Conservation (phyloP, 495 filamentous ascomycete species). For the Zalerion maritima region DNA sequence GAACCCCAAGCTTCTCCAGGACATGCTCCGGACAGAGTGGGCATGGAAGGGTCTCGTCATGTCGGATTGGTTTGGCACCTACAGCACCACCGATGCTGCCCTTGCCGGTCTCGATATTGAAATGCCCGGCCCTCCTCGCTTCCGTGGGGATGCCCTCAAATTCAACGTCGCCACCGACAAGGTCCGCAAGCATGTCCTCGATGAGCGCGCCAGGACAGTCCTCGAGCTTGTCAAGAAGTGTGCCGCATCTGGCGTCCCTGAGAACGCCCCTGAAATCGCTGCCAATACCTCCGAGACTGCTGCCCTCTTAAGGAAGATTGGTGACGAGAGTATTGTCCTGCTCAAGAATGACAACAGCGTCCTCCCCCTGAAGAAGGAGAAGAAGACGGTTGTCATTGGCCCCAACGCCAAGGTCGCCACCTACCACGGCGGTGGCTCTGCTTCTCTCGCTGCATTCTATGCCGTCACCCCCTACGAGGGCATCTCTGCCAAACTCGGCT, state of each 20-base stretch:
- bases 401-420: constrained; percentile 59
- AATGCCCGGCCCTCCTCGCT: constrained; percentile 57
- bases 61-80: constrained; percentile 63
- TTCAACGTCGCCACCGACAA: constrained; percentile 45
- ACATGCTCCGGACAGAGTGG: constrained; percentile 58
- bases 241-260: constrained; percentile 36
- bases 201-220: constrained; percentile 48
- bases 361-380: constrained; percentile 49
- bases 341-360: constrained; percentile 56
- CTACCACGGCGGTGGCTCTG: constrained; percentile 58
- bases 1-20: constrained; percentile 45
- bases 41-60: constrained; percentile 54
- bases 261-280: constrained; percentile 28
- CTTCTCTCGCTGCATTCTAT: constrained; percentile 53
- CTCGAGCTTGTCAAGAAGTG: constrained; percentile 46
- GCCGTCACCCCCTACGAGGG: constrained; percentile 53
- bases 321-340: constrained; percentile 54
- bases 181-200: constrained; percentile 40
- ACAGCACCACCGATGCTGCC: constrained; percentile 50
- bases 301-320: constrained; percentile 43
- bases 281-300: constrained; percentile 29
- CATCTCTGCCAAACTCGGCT: constrained; percentile 34
- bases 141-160: constrained; percentile 44
- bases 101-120: constrained; percentile 60
- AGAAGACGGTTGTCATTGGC: constrained; percentile 42